Conservation (phyloP, 257 asterid genomes). For the Henckelia pumila region DNA sequence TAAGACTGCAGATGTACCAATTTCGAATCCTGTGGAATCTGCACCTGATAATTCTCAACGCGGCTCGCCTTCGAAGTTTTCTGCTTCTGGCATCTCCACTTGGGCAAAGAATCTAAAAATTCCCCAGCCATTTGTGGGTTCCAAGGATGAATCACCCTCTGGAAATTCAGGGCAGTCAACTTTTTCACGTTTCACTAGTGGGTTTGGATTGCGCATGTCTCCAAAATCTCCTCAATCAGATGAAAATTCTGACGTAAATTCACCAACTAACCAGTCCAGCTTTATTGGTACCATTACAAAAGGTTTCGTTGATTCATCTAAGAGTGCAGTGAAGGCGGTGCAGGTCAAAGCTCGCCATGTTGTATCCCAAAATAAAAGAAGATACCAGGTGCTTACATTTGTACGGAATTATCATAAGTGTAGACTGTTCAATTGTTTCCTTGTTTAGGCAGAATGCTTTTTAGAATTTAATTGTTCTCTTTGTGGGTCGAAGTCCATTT, state of each 20-base stretch:
- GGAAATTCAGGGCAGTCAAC: constrained; percentile 64
- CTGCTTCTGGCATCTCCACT: constrained; percentile 76
- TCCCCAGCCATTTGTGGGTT: constrained; percentile 71
- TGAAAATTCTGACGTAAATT: constrained; percentile 52
- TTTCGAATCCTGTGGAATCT: constrained; percentile 41
- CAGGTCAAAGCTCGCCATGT: constrained; percentile 97
- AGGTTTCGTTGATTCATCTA: constrained; percentile 92
- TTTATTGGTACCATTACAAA: constrained; percentile 81
- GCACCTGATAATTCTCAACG: constrained; percentile 42
- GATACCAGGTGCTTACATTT: constrained; percentile 75
- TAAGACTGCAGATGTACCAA: constrained; percentile 32
- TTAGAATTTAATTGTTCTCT: neutral
- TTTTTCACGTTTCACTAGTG: constrained; percentile 72
- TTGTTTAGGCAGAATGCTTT: neutral
- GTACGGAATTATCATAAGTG: constrained; percentile 6
- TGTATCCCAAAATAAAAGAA: constrained; percentile 96
- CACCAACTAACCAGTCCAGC: constrained; percentile 66
- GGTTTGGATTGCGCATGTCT: constrained; percentile 71
- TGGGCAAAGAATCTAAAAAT: constrained; percentile 94
- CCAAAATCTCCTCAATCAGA: constrained; percentile 76
- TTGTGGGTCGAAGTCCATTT: neutral
- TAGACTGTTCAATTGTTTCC: constrained; percentile 4
- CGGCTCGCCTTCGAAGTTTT: constrained; percentile 53
- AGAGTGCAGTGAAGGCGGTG: constrained; percentile 93
- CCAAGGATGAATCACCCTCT: constrained; percentile 66